phyloP scores from a whole-genome alignment of 371 early-diverging fungal species.

The Choanephora cucurbitarum region DNA sequence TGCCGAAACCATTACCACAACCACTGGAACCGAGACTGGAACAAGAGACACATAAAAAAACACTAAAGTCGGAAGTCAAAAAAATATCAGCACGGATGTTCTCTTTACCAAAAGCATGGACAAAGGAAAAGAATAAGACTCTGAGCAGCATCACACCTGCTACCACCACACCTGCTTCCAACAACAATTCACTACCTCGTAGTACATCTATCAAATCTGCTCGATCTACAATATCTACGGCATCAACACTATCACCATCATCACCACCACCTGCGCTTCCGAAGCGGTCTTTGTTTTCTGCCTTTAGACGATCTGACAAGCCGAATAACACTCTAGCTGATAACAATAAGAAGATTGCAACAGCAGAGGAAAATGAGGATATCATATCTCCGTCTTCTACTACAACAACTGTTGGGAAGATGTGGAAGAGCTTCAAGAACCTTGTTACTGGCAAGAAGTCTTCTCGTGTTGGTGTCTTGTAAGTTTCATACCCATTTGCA shows the following conservation, averaged over 20 bases:
- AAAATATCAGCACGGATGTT: constrained; percentile 22
- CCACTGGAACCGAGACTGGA: constrained; percentile 9
- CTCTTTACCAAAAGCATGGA: constrained; percentile 18
- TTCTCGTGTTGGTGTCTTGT: constrained; percentile 45
- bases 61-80: constrained; percentile 25
- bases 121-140: not conserved
- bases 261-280: constrained; percentile 7
- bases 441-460: constrained; percentile 46
- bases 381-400: constrained; percentile 1
- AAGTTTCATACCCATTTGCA: constrained; percentile 1
- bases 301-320: constrained; percentile 20
- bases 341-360: constrained; percentile 5
- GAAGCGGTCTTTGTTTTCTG: constrained; percentile 27
- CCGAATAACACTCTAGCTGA: constrained; percentile 10
- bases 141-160: not conserved
- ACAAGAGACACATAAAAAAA: constrained; percentile 4
- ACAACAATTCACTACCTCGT: not conserved
- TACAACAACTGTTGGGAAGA: constrained; percentile 25
- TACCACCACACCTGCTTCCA: not conserved
- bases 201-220: too few relatives aligned
- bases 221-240: not conserved
- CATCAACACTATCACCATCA: constrained; percentile 8
- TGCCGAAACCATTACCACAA: not conserved
- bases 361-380: constrained; percentile 2
- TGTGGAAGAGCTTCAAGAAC: constrained; percentile 50